Evolutionary conservation across 2,329 filamentous ascomycete species (phyloP), one percentile per base, ranked within the genome.

Genomic region (Nemania bipapillata): DNA sequence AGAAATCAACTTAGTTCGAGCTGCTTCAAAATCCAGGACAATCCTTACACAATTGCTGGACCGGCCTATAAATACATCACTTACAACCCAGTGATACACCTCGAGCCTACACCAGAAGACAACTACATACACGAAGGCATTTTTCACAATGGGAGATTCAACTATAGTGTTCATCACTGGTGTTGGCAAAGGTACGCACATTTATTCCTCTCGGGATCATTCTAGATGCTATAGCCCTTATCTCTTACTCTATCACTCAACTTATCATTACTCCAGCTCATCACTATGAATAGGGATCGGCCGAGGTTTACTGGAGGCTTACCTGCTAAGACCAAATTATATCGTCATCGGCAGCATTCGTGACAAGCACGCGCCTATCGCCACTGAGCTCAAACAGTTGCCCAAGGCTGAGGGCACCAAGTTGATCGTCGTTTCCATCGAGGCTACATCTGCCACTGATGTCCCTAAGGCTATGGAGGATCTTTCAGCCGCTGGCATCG

Each of bases 341-440:
- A 65, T 26, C 4, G 61, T 68, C 26, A 65, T 68, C 12, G 59
- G 58, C 0, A 63, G 60, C 15, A 32, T 64, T 35, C 66, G 66
- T 17, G 52, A 68, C 52, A 24, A 30, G 3, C 17, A 22, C 5
- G n/a, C 35, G 2, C 26, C 45, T 5, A n/a, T 8, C 1, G 49
- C 37, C 22, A 2, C n/a, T 2, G 40, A 35, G 20, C 50, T 68
- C 6, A 35, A 54, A 5, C 17, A 62, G 49, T 4, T 30, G 2
- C 26, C 55, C 15, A n/a, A 26, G 6, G 66, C 66, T 5, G 40
- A 30, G 8, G 40, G 30, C n/a, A 50, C 66, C 1, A 56, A 52
- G 11, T 49, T 63, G 1, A 5, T 65, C 26, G 8, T 68, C 9
- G 61, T 68, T n/a, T 17, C 22, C 12, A 65, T 68, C 20, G 66